phyloP scores from a whole-genome alignment of 352 stramenopile species.

The Pythium coloratum region DNA sequence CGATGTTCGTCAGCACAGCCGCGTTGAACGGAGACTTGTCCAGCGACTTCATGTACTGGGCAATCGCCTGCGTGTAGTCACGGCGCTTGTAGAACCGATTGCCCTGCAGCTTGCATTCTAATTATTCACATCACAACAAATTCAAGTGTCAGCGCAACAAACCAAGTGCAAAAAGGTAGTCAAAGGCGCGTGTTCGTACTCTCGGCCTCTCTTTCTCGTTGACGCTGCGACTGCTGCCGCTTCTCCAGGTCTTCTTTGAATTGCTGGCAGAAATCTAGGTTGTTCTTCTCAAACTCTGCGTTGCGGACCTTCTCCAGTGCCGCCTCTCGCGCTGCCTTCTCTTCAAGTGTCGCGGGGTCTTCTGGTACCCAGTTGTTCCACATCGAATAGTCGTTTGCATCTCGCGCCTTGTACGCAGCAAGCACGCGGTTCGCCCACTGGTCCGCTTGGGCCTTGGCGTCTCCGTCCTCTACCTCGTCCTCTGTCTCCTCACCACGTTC shows the following conservation, averaged over 20 bases:
- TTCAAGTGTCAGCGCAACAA: background rate
- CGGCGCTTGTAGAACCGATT: slow-evolving; percentile 66
- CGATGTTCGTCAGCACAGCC: slow-evolving; percentile 68
- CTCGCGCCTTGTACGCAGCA: slow-evolving; percentile 64
- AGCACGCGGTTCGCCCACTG: slow-evolving; percentile 62
- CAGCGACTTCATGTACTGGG: slow-evolving; percentile 71
- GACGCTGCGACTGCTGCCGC: slow-evolving; percentile 50
- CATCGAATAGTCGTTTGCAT: slow-evolving; percentile 84
- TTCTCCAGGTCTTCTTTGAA: slow-evolving; percentile 75
- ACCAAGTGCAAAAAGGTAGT: too few relatives aligned
- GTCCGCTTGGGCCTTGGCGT: slow-evolving; percentile 23
- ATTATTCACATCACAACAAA: background rate
- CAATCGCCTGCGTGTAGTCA: slow-evolving; percentile 54
- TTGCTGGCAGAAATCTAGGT: slow-evolving; percentile 76
- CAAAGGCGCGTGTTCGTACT: slow-evolving; percentile 28
- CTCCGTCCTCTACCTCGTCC: slow-evolving; percentile 13
- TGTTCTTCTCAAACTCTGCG: slow-evolving; percentile 71
- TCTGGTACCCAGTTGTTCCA: slow-evolving; percentile 75
- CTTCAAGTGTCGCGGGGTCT: slow-evolving; percentile 64
- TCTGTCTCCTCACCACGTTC: slow-evolving; percentile 22
- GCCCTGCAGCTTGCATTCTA: slow-evolving; percentile 58
- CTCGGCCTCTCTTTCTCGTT: slow-evolving; percentile 51
- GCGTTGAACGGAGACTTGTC: slow-evolving; percentile 55
- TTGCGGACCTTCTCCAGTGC: slow-evolving; percentile 67
- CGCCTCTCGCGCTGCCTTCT: slow-evolving; percentile 52